A percentile compares a stretch with the other conserved stretches of the same genome.
phyloP scores from a whole-genome alignment of 192 early-diverging fungal genomes.

The Linnemannia hyalina region DNA sequence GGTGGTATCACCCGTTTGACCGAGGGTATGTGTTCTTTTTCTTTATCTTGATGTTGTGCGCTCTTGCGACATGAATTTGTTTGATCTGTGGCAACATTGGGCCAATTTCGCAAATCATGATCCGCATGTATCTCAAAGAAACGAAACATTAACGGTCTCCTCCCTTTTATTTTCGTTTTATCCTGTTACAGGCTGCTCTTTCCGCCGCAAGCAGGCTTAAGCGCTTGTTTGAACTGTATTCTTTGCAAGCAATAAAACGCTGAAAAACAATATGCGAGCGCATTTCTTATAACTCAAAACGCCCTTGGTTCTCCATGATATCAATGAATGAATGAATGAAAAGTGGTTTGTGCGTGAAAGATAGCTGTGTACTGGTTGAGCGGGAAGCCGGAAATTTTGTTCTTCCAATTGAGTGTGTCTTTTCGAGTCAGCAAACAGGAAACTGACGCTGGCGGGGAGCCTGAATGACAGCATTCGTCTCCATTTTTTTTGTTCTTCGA shows the following conservation, averaged over 20 bases:
- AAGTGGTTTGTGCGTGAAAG: too few relatives aligned
- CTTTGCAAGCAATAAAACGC: constrained; percentile 40
- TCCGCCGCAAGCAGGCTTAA: constrained; percentile 60
- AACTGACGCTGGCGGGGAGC: background rate
- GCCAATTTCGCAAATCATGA: background rate
- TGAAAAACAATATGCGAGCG: constrained; percentile 32
- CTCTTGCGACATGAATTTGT: background rate
- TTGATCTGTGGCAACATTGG: background rate
- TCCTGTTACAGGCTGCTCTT: constrained; percentile 45
- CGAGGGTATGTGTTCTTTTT: constrained; percentile 72
- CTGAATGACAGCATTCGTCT: background rate
- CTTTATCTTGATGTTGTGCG: background rate
- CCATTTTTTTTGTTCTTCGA: too few relatives aligned
- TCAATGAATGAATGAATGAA: background rate
- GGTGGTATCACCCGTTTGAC: constrained; percentile 98
- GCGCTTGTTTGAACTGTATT: constrained; percentile 37
- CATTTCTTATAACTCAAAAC: constrained; percentile 13
- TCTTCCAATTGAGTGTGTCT: background rate
- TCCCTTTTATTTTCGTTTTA: constrained; percentile 2
- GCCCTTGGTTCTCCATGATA: background rate
- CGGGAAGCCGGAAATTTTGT: background rate
- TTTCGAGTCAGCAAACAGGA: background rate
- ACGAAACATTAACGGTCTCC: background rate
- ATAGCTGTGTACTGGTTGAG: background rate
- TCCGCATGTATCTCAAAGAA: background rate